Evolutionary conservation across 257 asterid species (phyloP).

Genomic region (Ligustrum vulgare): DNA sequence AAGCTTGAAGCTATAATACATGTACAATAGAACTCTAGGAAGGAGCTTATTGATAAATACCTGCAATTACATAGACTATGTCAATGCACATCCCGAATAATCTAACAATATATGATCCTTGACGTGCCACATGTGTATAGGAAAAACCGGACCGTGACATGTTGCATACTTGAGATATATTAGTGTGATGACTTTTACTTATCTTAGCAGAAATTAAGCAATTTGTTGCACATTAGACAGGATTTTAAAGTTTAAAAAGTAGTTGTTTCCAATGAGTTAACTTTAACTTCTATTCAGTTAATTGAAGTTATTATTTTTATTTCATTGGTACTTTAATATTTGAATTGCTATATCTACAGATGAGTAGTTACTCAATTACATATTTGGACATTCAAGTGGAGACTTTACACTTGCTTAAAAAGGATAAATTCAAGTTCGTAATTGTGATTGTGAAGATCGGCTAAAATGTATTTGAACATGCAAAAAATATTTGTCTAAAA

Average conservation of each 20-base stretch:
- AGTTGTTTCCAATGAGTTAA: too few relatives aligned
- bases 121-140: too few relatives aligned
- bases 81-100: too few relatives aligned
- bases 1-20: too few relatives aligned
- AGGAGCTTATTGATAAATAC: too few relatives aligned
- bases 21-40: too few relatives aligned
- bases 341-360: neutral
- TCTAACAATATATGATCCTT: too few relatives aligned
- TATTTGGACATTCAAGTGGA: neutral
- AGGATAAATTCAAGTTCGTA: neutral
- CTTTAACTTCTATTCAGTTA: neutral
- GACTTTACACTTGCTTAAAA: neutral
- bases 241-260: too few relatives aligned
- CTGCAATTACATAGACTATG: too few relatives aligned
- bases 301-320: neutral
- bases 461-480: slow-evolving; percentile 8
- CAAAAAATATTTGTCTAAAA: neutral
- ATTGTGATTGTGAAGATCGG: neutral
- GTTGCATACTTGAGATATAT: neutral
- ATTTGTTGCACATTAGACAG: too few relatives aligned
- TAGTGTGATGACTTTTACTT: neutral
- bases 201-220: neutral
- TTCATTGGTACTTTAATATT: neutral
- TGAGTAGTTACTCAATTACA: too few relatives aligned
- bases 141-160: too few relatives aligned